Conservation (phyloP, 2,329 filamentous ascomycete genomes). For the Simplicillium aogashimaense region DNA sequence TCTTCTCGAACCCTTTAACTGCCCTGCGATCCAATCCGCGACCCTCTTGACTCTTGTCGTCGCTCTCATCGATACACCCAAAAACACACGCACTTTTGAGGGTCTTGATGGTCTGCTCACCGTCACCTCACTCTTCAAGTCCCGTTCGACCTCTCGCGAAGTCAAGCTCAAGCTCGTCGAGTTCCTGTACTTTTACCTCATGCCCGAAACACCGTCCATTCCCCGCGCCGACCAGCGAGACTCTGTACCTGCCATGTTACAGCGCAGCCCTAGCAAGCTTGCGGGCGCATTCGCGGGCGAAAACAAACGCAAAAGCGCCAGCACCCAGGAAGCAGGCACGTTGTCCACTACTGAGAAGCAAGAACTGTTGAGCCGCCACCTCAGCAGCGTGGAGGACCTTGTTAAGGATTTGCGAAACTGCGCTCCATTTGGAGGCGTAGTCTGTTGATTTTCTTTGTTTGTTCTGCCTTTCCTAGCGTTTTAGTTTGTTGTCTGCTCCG, state of each 20-base stretch:
- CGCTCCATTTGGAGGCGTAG: slow-evolving; percentile 59
- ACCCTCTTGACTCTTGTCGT: slow-evolving; percentile 86
- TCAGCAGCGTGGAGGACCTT: slow-evolving; percentile 75
- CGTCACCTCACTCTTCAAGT: slow-evolving; percentile 88
- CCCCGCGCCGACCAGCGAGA: slow-evolving; percentile 35
- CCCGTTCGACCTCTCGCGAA: slow-evolving; percentile 70
- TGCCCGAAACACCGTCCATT: slow-evolving; percentile 69
- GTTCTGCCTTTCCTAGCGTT: slow-evolving; percentile 2
- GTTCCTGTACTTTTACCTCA: slow-evolving; percentile 97
- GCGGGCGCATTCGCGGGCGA: slow-evolving; percentile 40
- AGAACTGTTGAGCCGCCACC: slow-evolving; percentile 61
- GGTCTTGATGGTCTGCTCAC: slow-evolving; percentile 83
- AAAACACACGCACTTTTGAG: slow-evolving; percentile 88
- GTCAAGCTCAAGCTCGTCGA: slow-evolving; percentile 96
- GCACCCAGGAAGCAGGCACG: slow-evolving; percentile 31
- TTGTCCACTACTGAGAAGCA: slow-evolving; percentile 75
- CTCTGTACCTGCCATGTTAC: slow-evolving; percentile 42
- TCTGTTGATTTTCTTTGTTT: slow-evolving; percentile 26
- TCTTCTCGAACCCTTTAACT: slow-evolving; percentile 86
- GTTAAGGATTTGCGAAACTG: slow-evolving; percentile 76
- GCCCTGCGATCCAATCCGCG: slow-evolving; percentile 81
- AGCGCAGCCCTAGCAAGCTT: slow-evolving; percentile 61
- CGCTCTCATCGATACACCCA: slow-evolving; percentile 74
- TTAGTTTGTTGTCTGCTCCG: slow-evolving; percentile 3
- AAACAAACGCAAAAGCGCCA: slow-evolving; percentile 21